These are phyloP conservation scores for Parvularia atlantis DNA, from an alignment of 78 protist genomes.

Conservation along the genomic window DNA sequence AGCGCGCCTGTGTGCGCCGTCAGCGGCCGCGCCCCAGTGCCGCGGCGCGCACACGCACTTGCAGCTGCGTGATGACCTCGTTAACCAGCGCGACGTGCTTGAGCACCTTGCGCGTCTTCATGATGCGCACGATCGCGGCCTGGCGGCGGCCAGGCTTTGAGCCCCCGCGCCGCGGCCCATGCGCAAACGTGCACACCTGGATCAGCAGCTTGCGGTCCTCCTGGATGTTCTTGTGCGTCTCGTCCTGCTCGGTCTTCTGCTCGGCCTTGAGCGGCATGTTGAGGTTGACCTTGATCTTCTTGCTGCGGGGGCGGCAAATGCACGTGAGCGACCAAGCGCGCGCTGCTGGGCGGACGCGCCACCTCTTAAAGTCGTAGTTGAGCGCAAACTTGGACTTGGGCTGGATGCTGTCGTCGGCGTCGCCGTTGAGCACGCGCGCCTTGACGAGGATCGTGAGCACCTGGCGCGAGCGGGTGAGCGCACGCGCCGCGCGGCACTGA, in stretches of 20 bases:
- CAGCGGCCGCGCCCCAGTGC: too few relatives aligned
- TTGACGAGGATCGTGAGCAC: too few relatives aligned
- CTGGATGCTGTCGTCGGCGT: slow-evolving; percentile 4
- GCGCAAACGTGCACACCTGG: too few relatives aligned
- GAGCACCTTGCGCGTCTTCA: slow-evolving; percentile 75
- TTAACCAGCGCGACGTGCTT: slow-evolving; percentile 52
- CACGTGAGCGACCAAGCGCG: not conserved
- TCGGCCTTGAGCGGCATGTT: slow-evolving; percentile 48
- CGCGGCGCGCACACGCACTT: too few relatives aligned
- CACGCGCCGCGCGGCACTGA: too few relatives aligned
- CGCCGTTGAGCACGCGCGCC: too few relatives aligned
- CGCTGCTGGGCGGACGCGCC: too few relatives aligned
- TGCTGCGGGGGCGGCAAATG: too few relatives aligned
- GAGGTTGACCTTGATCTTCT: slow-evolving; percentile 50
- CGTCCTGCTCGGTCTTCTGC: slow-evolving; percentile 48
- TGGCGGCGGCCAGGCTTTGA: slow-evolving; percentile 2
- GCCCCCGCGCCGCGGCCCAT: too few relatives aligned
- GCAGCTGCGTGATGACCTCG: slow-evolving; percentile 42
- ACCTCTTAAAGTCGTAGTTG: slow-evolving; percentile 44
- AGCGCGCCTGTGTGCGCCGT: too few relatives aligned
- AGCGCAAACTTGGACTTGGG: slow-evolving; percentile 19
- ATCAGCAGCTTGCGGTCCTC: slow-evolving; percentile 64
- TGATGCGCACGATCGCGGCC: slow-evolving; percentile 85
- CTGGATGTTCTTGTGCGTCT: slow-evolving; percentile 57
- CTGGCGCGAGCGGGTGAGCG: too few relatives aligned